Evolutionary conservation across 768 basidiomycete species (phyloP).

Genomic region (Boletus reticuloceps): DNA sequence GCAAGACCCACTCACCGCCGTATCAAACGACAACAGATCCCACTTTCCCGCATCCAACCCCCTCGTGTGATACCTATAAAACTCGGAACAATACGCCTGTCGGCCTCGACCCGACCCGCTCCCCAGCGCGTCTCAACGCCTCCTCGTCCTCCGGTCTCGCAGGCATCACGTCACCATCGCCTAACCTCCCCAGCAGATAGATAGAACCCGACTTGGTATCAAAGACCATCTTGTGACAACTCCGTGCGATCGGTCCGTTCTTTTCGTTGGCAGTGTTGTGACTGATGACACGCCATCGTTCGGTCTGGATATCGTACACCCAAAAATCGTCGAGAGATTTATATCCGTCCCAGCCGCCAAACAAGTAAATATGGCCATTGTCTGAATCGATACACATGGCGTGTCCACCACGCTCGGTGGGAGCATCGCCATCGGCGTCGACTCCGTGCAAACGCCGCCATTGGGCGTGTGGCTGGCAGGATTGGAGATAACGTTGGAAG

Average conservation of each 20-base stretch:
- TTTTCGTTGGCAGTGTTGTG: conserved; percentile 50
- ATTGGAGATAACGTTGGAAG: conserved; percentile 57
- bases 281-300: conserved; percentile 62
- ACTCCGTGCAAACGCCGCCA: conserved; percentile 62
- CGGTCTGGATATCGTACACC: conserved; percentile 59
- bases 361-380: conserved; percentile 64
- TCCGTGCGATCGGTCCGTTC: conserved; percentile 68
- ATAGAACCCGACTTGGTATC: conserved; percentile 68
- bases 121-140: conserved; percentile 18
- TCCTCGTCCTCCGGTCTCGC: conserved; percentile 25
- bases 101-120: conserved; percentile 13
- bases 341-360: conserved; percentile 78
- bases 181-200: conserved; percentile 69
- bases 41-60: conserved; percentile 56
- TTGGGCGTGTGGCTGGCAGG: conserved; percentile 52
- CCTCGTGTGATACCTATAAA: conserved; percentile 59
- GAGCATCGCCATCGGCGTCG: conserved; percentile 62
- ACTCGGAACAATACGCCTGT: conserved; percentile 58
- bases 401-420: conserved; percentile 71
- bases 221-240: conserved; percentile 83
- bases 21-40: conserved; percentile 68
- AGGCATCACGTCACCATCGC: conserved; percentile 47
- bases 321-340: conserved; percentile 78
- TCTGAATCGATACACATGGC: conserved; percentile 76
- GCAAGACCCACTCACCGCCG: conserved; percentile 45